Conservation (phyloP, 1,284 basidiomycete genomes). For the Cryptococcus sp. region DNA sequence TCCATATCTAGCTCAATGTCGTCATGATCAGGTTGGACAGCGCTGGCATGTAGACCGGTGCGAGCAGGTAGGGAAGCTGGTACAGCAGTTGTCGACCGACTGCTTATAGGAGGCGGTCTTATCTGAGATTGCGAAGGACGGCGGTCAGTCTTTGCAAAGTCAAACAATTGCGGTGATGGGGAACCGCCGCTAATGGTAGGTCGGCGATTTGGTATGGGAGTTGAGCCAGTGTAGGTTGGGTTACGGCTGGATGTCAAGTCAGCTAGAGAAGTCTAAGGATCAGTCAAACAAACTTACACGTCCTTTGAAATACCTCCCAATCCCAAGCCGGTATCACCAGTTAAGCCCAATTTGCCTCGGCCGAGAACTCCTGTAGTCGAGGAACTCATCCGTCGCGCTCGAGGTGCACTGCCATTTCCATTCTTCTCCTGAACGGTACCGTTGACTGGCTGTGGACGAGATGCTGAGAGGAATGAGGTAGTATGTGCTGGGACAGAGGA, state of each 20-base stretch:
- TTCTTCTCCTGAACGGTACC: slow-evolving; percentile 2
- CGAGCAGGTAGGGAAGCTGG: slow-evolving; percentile 40
- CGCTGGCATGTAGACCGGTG: slow-evolving; percentile 15
- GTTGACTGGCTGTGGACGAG: slow-evolving; percentile 26
- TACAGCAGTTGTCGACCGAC: slow-evolving; percentile 19
- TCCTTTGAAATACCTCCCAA: slow-evolving; percentile 29
- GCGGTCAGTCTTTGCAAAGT: slow-evolving; percentile 49
- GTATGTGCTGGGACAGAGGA: slow-evolving; percentile 37
- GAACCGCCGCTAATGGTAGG: slow-evolving; percentile 26
- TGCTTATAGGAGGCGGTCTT: slow-evolving; percentile 7
- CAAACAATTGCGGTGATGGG: slow-evolving; percentile 43
- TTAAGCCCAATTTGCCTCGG: slow-evolving; percentile 45
- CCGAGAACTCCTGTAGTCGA: slow-evolving; percentile 49
- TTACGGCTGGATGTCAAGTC: slow-evolving; percentile 15
- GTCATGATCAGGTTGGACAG: slow-evolving; percentile 21
- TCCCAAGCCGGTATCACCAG: slow-evolving; percentile 31
- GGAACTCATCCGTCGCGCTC: slow-evolving; percentile 45
- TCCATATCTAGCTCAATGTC: slow-evolving; percentile 52
- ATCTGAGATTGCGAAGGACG: slow-evolving; percentile 19
- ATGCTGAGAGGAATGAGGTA: slow-evolving; percentile 38
- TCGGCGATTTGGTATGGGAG: slow-evolving; percentile 34
- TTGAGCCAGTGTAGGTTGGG: slow-evolving; percentile 27
- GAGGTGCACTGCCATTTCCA: slow-evolving; percentile 15
- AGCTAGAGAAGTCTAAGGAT: background rate
- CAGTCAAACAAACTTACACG: slow-evolving; percentile 25